Percentiles rank a stretch among this genome's conserved stretches.
phyloP scores from a whole-genome alignment of 2,329 filamentous ascomycete species.

The Talaromyces sp. region DNA sequence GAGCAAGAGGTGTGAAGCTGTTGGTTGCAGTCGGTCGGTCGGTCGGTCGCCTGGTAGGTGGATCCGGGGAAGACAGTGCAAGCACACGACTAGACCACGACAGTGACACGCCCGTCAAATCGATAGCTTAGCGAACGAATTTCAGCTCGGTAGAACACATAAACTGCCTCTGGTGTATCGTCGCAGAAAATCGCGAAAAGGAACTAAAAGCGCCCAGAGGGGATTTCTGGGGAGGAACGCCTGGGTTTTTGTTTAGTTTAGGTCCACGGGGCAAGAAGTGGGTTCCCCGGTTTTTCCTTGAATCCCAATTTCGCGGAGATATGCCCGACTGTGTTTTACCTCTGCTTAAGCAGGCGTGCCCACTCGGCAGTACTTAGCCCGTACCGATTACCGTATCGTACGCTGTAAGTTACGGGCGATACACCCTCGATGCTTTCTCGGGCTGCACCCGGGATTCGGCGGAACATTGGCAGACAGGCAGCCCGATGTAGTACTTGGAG shows the following conservation, averaged over 20 bases:
- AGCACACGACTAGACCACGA: not conserved
- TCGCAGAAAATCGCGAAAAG: not conserved
- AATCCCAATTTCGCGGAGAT: conserved; percentile 11
- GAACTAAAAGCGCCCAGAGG: not conserved
- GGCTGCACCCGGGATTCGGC: conserved; percentile 10
- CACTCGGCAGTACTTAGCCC: not conserved
- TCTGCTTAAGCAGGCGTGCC: not conserved
- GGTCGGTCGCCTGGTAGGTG: not conserved
- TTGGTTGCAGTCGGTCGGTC: not conserved
- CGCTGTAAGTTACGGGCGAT: not conserved
- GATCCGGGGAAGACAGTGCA: conserved; percentile 4
- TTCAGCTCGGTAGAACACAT: not conserved
- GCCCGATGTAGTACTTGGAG: not conserved
- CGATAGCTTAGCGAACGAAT: not conserved
- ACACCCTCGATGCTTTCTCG: not conserved
- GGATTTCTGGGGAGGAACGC: conserved; percentile 10
- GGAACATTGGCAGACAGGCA: not conserved
- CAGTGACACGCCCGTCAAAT: not conserved
- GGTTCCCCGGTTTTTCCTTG: conserved; percentile 14
- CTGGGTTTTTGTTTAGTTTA: conserved; percentile 14
- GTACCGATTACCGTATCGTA: not conserved
- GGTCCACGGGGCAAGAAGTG: conserved; percentile 9
- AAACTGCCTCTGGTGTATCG: not conserved
- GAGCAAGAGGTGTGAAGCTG: not conserved
- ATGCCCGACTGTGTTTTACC: conserved; percentile 6